Percentiles rank a stretch among this genome's conserved stretches.
Conservation (phyloP, 2,329 filamentous ascomycete genomes). For the Stemphylium beticola region DNA sequence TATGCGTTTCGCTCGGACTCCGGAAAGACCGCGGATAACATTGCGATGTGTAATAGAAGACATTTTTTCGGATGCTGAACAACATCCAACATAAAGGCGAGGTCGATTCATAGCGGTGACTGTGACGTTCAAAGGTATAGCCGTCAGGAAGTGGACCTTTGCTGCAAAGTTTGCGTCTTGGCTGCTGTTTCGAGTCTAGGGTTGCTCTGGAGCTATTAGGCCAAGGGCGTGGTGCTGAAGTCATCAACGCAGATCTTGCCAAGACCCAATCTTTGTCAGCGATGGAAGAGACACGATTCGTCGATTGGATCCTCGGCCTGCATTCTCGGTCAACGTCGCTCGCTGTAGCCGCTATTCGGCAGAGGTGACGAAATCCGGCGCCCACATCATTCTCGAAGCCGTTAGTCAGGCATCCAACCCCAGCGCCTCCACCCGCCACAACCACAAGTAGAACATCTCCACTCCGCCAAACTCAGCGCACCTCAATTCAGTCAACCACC, state of each 20-base stretch:
- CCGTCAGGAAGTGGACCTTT: constrained; percentile 22
- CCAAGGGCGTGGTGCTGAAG: no score
- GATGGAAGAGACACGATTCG: constrained; percentile 16
- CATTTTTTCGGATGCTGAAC: constrained; percentile 27
- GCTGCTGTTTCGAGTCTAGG: constrained; percentile 26
- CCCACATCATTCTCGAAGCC: constrained; percentile 8
- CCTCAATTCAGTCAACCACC: constrained; percentile 28
- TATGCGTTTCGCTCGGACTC: constrained; percentile 19
- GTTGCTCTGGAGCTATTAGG: no score
- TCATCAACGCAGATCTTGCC: no score
- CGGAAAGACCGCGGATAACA: constrained; percentile 16
- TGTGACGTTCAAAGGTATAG: constrained; percentile 27
- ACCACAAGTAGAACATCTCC: constrained; percentile 19
- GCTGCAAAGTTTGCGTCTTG: constrained; percentile 34
- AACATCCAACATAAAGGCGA: constrained; percentile 13
- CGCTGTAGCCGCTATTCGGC: constrained; percentile 13
- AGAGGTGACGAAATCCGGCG: constrained; percentile 19
- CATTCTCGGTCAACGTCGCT: constrained; percentile 16
- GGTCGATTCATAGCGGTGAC: constrained; percentile 13
- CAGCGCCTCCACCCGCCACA: constrained; percentile 16
- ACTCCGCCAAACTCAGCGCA: constrained; percentile 6
- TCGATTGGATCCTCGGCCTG: constrained; percentile 13
- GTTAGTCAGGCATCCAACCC: constrained; percentile 21
- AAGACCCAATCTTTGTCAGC: constrained; percentile 12
- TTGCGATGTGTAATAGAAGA: constrained; percentile 7